phyloP scores from a whole-genome alignment of 1,284 basidiomycete species.

The Heterobasidion annosum region DNA sequence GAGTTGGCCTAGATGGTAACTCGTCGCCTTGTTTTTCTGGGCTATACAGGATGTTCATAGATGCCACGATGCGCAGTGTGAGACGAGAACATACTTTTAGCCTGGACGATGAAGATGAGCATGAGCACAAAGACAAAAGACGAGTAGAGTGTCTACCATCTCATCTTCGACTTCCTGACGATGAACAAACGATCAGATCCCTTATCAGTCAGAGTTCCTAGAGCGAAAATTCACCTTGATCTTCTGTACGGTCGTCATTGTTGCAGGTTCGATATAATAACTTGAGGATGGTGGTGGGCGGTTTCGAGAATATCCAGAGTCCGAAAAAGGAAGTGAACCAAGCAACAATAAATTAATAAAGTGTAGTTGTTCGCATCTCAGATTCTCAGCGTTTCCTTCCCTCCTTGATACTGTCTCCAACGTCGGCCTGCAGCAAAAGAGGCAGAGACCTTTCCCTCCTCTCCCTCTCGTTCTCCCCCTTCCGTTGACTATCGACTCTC shows the following conservation, averaged over 20 bases:
- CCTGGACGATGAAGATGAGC: conserved; percentile 15
- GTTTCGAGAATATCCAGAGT: background rate
- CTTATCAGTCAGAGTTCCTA: conserved; percentile 3
- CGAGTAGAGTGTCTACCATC: conserved; percentile 56
- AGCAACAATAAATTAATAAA: background rate
- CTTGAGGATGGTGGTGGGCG: too few relatives aligned
- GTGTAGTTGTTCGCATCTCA: too few relatives aligned
- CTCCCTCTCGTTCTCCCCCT: conserved; percentile 8
- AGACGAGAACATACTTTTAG: conserved; percentile 24
- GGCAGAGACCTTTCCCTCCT: background rate
- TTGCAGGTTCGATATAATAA: background rate
- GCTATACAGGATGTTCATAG: conserved; percentile 28
- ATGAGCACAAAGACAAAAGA: conserved; percentile 4
- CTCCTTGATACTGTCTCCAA: too few relatives aligned
- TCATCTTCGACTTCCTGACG: conserved; percentile 89
- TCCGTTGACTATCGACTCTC: background rate
- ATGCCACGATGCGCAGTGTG: background rate
- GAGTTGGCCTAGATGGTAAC: conserved; percentile 93
- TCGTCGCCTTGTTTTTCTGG: conserved; percentile 96
- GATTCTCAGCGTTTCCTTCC: too few relatives aligned
- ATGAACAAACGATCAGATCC: background rate
- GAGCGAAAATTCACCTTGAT: conserved; percentile 55
- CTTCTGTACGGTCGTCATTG: conserved; percentile 84
- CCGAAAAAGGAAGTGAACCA: conserved; percentile 1
- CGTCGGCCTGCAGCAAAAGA: too few relatives aligned